Evolutionary conservation across 441 rosid species (phyloP), one percentile per base, ranked within the genome.

Genomic region (Omphalea diandra): DNA sequence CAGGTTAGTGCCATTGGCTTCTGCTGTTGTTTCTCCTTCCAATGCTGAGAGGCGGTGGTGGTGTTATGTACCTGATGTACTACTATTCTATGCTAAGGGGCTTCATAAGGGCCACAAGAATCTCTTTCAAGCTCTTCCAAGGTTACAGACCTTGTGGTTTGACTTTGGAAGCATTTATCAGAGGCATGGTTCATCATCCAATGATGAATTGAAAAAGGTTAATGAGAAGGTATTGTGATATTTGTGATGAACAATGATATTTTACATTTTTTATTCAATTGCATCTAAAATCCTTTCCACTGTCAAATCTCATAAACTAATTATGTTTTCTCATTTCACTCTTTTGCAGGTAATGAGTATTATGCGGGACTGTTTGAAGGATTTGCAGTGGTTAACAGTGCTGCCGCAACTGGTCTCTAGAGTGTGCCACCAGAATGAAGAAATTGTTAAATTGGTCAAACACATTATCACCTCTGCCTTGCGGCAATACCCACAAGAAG

Each of bases 71-170:
- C 90, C 92, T 73, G 96, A 93, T 69, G 98, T 88, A 31, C 80
- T 94, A 69, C 72, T 86, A 76, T 96, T 84, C 84, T 96, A 96
- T 83, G 98, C 98, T 20, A 93, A 90, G 83, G 98, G 94, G 75
- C 92, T 96, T 76, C 97, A 91, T 76, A 88, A 90, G 73, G 99
- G 99, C 68, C 96, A 94, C 86, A 90, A 82, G 83, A 83, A 89
- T 82, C 98, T 96, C 77, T 94, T 93, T 79, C 99, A 91, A 85
- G 98, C 98, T 56, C 98, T 96, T 80, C 98, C 99, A 59, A 94
- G 99, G 77, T 86, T 96, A 86, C 86, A 93, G 72, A 94, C 98
- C 66, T 80, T 96, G 63, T 96, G 98, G 98, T 96, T 96, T 81
- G 98, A 96, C 74, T 94, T 96, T 79, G 95, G 98, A 69, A 89